A percentile compares a stretch with the other conserved stretches of the same genome.
Conservation (phyloP, 495 filamentous ascomycete genomes). For the Penicillium mononematosum region DNA sequence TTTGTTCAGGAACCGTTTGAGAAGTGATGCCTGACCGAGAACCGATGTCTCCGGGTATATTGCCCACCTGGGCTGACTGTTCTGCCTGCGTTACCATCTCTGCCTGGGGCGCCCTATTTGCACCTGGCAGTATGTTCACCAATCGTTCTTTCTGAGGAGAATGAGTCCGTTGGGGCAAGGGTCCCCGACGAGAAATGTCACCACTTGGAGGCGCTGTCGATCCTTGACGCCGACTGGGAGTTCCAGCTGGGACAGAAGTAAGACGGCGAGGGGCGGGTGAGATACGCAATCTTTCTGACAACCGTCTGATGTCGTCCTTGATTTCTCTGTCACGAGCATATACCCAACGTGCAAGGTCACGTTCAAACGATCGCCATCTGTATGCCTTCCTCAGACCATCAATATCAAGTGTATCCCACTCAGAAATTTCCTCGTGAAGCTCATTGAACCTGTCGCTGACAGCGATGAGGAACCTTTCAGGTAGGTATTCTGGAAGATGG, state of each 20-base stretch:
- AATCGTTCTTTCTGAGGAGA: neutral
- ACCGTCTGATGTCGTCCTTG: constrained; percentile 13
- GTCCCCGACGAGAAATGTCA: neutral
- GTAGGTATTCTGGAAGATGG: constrained; percentile 37
- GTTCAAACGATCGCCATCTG: constrained; percentile 36
- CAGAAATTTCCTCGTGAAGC: constrained; percentile 25
- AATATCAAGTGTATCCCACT: constrained; percentile 27
- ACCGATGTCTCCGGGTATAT: neutral
- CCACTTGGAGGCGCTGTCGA: neutral
- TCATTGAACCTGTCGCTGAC: constrained; percentile 38
- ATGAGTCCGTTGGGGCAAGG: neutral
- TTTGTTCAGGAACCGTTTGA: neutral
- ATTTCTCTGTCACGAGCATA: constrained; percentile 37
- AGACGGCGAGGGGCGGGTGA: constrained; percentile 1
- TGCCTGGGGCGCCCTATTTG: neutral
- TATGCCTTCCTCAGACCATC: constrained; percentile 27
- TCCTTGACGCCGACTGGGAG: neutral
- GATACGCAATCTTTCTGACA: neutral
- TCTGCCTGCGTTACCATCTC: neutral
- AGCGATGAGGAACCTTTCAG: constrained; percentile 27
- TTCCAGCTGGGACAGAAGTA: neutral
- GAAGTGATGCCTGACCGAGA: neutral
- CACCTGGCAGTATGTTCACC: neutral
- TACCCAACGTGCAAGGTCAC: constrained; percentile 34
- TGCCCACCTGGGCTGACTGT: neutral